Evolutionary conservation across 192 early-diverging fungal species (phyloP), one percentile per base, ranked within the genome.

Genomic region (Glomus cerebriforme): DNA sequence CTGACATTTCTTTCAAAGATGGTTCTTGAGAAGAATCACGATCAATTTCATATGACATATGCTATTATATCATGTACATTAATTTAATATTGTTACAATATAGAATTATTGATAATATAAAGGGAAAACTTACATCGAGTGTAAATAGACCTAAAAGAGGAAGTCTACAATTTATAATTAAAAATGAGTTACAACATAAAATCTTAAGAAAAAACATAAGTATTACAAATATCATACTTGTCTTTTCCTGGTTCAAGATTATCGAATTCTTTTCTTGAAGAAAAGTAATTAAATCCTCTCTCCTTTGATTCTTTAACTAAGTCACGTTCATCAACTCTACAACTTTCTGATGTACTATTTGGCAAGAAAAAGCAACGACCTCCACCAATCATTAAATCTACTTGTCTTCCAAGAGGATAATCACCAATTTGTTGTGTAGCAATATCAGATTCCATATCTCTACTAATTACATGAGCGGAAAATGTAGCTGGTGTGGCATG

Each of bases 41-140:
- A 86, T 99, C 98, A 82, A 99, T 96, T 39, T 94, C 91, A 80
- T 93, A 99, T 58, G 88, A 88, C 96, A 99, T 96, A 83, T 99
- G 98, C 85, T 86, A 22, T 45, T 58, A 12, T 22, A 78, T 26
- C 70, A 79, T 43, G 32, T 59, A 59, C 49, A 10, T 43, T 43
- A 43, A 43, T 43, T 43, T 43, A 12, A n/a, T 19, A 22, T 73
- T 54, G n/a, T 26, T 54, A 45, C 24, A 17, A 35, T 24, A 54
- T 34, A 67, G 9, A 9, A 39, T n/a, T n/a, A 39, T 70, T 3
- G 7, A 70, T 34, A 63, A 49, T 31, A 64, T 12, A 2, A 45
- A 66, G 31, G 60, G 22, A 49, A 12, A 26, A 75, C 80, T 63
- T 69, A 86, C 85, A 75, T 94, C 93, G 4, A 84, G 65, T 6